Base-by-base conservation (phyloP, 305 asterid genomes). In the Rubia tinctorum region DNA sequence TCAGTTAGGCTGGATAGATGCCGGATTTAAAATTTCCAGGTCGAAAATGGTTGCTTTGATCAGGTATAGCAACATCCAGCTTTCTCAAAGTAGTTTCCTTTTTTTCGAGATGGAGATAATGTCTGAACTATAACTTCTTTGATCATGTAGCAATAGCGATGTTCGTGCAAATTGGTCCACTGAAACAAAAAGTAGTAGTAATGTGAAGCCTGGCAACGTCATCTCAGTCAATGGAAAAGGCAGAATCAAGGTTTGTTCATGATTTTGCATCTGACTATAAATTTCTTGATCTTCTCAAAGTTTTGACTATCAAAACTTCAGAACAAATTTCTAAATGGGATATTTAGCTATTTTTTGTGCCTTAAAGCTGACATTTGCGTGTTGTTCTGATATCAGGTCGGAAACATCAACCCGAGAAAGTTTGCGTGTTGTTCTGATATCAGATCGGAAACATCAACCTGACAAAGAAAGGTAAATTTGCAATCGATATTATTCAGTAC, bases 11-110 rank as follows among this genome's bases (percentile, higher is more conserved):
- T 92, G 58, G 98, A 95, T 73, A 69, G 89, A 97, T 87, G 98
- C 99, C 2, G 98, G 99, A 66, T 95, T 81, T 85, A 95, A 90
- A 82, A 88, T 95, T 68, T 95, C 99, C 63, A 88, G 98, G 75
- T 88, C 99, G 64, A 95, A 95, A 86, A 89, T 95, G 98, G 95
- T 91, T 71, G 77, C 81, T 75, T 81, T 87, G 82, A 86, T 94
- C 80, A 89, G 98, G 97, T 93, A 75, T 13, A 1, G 42, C 2
- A 4, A 56, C 17, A 47, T 69, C 73, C 14, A 25, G 9, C 30
- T 40, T 66, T 66, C 14, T n/a, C 14, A 39, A 66, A 14, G 45
- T 10, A 22, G 43, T 5, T n/a, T n/a, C n/a, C n/a, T n/a, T 20
- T 49, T 12, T 66, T 11, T 9, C 51, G 14, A 66, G 71, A 20